Evolutionary conservation across 2,329 filamentous ascomycete species (phyloP).

Genomic region (Pleoardoris graminearum): DNA sequence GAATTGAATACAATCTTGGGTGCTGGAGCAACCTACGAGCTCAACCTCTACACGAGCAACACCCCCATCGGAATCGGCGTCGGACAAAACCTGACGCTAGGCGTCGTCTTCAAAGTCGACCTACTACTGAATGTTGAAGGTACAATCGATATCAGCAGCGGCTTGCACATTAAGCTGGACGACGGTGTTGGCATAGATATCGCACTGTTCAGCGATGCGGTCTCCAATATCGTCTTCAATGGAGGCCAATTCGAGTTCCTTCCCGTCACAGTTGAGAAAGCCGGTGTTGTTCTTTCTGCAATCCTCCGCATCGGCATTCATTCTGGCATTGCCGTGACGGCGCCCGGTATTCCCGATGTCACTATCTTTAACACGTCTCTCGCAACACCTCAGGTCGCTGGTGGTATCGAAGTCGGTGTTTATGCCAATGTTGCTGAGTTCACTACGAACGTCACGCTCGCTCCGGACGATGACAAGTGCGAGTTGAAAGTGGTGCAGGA

Average conservation of each 20-base stretch:
- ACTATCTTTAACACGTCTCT: conserved; percentile 4
- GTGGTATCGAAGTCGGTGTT: conserved; percentile 55
- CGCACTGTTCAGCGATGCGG: conserved; percentile 54
- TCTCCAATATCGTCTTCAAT: conserved; percentile 54
- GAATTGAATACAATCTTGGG: conserved; percentile 51
- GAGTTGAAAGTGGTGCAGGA: conserved; percentile 52
- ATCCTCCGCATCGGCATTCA: conserved; percentile 54
- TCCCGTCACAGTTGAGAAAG: conserved; percentile 55
- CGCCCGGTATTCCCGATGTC: neutral
- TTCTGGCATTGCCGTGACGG: conserved; percentile 41
- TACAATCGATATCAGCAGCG: conserved; percentile 56
- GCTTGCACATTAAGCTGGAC: conserved; percentile 60
- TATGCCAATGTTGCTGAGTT: conserved; percentile 61
- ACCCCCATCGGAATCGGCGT: conserved; percentile 50
- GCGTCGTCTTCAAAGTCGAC: conserved; percentile 56
- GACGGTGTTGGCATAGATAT: conserved; percentile 56
- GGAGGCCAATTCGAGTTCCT: conserved; percentile 61
- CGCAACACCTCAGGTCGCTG: conserved; percentile 33
- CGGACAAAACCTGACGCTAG: conserved; percentile 48
- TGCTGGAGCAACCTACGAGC: conserved; percentile 46
- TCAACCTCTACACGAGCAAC: conserved; percentile 55
- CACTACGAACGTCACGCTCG: conserved; percentile 55
- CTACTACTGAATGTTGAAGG: conserved; percentile 56
- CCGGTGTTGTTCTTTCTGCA: conserved; percentile 52
- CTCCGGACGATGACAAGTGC: conserved; percentile 47